Evolutionary conservation across 1,139 yeast species (phyloP).

Genomic region (Yamadazyma oceani): DNA sequence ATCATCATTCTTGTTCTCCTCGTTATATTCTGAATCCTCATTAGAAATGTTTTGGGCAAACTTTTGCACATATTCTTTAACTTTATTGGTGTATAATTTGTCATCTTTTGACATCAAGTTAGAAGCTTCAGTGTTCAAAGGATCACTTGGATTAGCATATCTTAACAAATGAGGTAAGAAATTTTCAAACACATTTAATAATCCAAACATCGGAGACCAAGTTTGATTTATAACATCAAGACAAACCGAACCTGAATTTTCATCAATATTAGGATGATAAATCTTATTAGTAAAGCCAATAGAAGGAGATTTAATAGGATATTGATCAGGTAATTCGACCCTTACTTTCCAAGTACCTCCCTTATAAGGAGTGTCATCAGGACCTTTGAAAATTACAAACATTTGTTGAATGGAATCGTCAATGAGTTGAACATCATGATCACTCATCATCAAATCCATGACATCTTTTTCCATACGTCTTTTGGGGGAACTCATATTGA

Average conservation of each 20-base stretch:
- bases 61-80: conserved; percentile 68
- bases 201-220: conserved; percentile 98
- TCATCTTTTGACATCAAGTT: conserved; percentile 74
- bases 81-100: conserved; percentile 64
- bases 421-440: conserved; percentile 81
- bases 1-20: conserved; percentile 38
- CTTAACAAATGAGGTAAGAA: conserved; percentile 89
- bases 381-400: conserved; percentile 83
- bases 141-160: conserved; percentile 94
- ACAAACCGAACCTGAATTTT: conserved; percentile 89
- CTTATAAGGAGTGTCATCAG: conserved; percentile 83
- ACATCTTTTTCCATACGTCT: conserved; percentile 96
- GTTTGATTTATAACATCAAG: conserved; percentile 96
- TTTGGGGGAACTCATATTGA: conserved; percentile 62
- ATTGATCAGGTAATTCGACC: conserved; percentile 93
- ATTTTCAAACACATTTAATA: conserved; percentile 86
- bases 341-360: conserved; percentile 91
- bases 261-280: conserved; percentile 92
- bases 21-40: conserved; percentile 43
- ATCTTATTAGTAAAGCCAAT: conserved; percentile 91
- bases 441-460: conserved; percentile 96
- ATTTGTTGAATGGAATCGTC: conserved; percentile 92
- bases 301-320: conserved; percentile 94
- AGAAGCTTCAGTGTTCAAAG: conserved; percentile 90
- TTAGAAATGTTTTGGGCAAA: conserved; percentile 55